phyloP scores from a whole-genome alignment of 2,329 filamentous ascomycete species.

The Penicillium oxalicum region DNA sequence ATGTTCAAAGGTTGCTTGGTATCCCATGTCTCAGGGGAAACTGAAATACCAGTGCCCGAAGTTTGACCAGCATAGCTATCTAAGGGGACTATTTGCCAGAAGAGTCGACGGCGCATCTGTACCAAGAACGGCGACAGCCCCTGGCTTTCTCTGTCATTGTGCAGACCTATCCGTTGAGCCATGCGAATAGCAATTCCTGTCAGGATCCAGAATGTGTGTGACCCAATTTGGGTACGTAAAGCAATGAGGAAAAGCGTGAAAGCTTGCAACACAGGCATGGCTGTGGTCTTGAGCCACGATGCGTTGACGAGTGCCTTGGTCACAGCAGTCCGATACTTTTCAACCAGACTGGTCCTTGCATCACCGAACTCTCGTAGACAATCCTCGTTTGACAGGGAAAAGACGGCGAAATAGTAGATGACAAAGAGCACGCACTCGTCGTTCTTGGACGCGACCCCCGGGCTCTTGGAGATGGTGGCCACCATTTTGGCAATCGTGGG shows the following conservation, averaged over 20 bases:
- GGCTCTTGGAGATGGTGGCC: constrained; percentile 50
- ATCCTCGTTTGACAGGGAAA: constrained; percentile 13
- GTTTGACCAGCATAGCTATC: constrained; percentile 24
- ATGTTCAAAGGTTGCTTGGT: constrained; percentile 37
- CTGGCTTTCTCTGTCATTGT: constrained; percentile 42
- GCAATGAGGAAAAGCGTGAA: constrained; percentile 14
- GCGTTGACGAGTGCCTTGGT: constrained; percentile 14
- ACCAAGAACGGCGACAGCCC: constrained; percentile 43
- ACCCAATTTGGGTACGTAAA: constrained; percentile 36
- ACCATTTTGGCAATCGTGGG: constrained; percentile 62
- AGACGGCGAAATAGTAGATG: constrained; percentile 19
- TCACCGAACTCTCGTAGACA: constrained; percentile 5
- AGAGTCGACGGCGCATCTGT: constrained; percentile 29
- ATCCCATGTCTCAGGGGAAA: constrained; percentile 12
- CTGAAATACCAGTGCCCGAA: constrained; percentile 19
- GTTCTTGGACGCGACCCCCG: constrained; percentile 23
- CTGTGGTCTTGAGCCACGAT: constrained; percentile 14
- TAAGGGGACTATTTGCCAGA: constrained; percentile 21
- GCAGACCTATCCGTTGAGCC: constrained; percentile 44
- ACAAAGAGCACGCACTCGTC: constrained; percentile 34
- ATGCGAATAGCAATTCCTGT: constrained; percentile 43
- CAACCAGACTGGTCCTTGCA: constrained; percentile 2
- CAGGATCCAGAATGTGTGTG: constrained; percentile 48
- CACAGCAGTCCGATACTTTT: constrained; percentile 6
- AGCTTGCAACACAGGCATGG: constrained; percentile 14